Evolutionary conservation across 345 rosid genomes (phyloP).

Genomic region (Boechera retrofracta): DNA sequence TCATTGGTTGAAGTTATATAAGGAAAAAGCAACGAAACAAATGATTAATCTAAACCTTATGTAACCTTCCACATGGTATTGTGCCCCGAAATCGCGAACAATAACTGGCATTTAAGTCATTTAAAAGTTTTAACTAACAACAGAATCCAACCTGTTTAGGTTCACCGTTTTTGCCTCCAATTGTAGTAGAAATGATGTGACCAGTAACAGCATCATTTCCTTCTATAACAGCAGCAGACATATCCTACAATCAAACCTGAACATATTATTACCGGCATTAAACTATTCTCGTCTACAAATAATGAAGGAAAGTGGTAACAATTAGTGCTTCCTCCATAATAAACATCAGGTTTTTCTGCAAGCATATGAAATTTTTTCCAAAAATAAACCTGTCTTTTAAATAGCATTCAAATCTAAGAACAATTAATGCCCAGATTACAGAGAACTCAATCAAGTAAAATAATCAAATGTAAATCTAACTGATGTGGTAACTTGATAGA

Average conservation of each 20-base stretch:
- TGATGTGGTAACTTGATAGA: not conserved
- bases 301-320: not conserved
- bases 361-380: not conserved
- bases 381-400: not conserved
- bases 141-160: slow-evolving; percentile 63
- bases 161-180: slow-evolving; percentile 89
- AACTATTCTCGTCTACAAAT: slow-evolving; percentile 2
- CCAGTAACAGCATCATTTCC: slow-evolving; percentile 70
- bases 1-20: not conserved
- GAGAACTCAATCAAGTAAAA: not conserved
- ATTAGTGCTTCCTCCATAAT: too few species aligned
- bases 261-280: slow-evolving; percentile 14
- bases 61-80: not conserved
- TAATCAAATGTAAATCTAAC: not conserved
- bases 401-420: not conserved
- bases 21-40: not conserved
- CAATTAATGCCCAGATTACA: not conserved
- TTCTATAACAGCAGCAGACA: slow-evolving; percentile 62
- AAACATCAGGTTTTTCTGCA: not conserved
- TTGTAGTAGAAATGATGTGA: slow-evolving; percentile 77
- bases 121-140: slow-evolving; percentile 14
- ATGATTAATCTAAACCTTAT: not conserved
- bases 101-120: not conserved
- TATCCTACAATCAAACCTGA: slow-evolving; percentile 53
- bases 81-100: not conserved